phyloP scores from a whole-genome alignment of 768 basidiomycete species.

The Boletus barrowsii region DNA sequence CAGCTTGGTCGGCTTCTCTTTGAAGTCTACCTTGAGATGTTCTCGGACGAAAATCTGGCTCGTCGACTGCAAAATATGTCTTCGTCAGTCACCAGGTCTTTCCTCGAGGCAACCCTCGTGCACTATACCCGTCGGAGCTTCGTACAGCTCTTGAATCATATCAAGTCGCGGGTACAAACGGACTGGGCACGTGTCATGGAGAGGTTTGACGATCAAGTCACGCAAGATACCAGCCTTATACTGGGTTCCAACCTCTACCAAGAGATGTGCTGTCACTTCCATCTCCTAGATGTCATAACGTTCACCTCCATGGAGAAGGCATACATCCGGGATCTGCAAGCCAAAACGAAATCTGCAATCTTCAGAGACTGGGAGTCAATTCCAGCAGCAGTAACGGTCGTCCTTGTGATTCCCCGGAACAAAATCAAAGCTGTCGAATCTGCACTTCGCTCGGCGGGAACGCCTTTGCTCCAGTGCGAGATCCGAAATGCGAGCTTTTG shows the following conservation, averaged over 20 bases:
- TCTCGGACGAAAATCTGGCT: constrained; percentile 25
- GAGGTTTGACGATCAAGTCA: constrained; percentile 21
- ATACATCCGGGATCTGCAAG: constrained; percentile 10
- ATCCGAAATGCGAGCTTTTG: constrained; percentile 8
- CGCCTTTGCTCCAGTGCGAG: constrained; percentile 26
- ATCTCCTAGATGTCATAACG: constrained; percentile 39
- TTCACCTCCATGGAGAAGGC: constrained; percentile 19
- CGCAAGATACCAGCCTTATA: constrained; percentile 14
- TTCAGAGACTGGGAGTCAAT: constrained; percentile 32
- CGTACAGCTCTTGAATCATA: constrained; percentile 40
- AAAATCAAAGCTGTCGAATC: constrained; percentile 21
- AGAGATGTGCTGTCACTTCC: constrained; percentile 45
- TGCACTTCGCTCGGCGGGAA: constrained; percentile 20
- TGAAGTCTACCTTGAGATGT: constrained; percentile 29
- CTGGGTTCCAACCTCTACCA: constrained; percentile 38
- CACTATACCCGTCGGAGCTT: constrained; percentile 52
- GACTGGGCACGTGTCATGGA: constrained; percentile 46
- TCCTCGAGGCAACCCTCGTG: constrained; percentile 19
- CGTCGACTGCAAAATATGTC: constrained; percentile 7
- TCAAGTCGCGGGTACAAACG: constrained; percentile 35
- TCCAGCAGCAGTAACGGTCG: constrained; percentile 31
- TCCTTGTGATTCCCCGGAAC: constrained; percentile 32
- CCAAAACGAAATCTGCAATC: constrained; percentile 4
- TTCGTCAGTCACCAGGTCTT: not conserved
- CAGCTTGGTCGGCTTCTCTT: constrained; percentile 28